These are phyloP conservation scores for Yamadazyma diddensiae DNA, from an alignment of 1,139 yeast species.

Conservation along the genomic window DNA sequence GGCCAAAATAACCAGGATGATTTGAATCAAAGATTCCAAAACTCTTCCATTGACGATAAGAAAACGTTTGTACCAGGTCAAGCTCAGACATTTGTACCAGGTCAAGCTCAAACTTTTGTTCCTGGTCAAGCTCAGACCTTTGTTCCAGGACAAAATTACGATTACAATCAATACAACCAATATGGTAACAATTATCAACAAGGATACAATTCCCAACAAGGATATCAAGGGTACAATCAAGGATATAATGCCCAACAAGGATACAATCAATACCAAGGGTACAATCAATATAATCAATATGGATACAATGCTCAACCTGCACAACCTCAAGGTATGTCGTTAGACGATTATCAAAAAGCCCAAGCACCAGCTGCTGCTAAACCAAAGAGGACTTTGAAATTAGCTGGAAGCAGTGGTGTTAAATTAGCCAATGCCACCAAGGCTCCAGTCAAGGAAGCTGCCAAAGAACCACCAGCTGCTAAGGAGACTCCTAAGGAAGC, in stretches of 20 bases:
- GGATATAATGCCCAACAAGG: conserved; percentile 10
- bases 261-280: conserved; percentile 9
- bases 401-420: conserved; percentile 64
- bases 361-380: conserved; percentile 38
- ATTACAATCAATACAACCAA: conserved; percentile 16
- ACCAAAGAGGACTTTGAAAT: conserved; percentile 61
- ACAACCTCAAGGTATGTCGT: conserved; percentile 63
- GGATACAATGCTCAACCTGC: conserved; percentile 5
- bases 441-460: conserved; percentile 19
- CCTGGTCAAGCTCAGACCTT: conserved; percentile 13
- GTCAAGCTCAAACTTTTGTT: conserved; percentile 15
- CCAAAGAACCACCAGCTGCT: conserved; percentile 14
- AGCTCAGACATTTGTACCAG: conserved; percentile 17
- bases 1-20: conserved; percentile 49
- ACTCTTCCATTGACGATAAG: conserved; percentile 36
- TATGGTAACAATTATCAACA: conserved; percentile 15
- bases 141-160: conserved; percentile 17
- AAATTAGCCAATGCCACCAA: conserved; percentile 60
- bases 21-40: conserved; percentile 54
- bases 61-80: conserved; percentile 15
- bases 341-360: conserved; percentile 84
- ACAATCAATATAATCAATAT: conserved; percentile 5
- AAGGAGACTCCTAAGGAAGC: conserved; percentile 6
- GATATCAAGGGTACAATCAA: conserved; percentile 17
- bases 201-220: conserved; percentile 16